Base-by-base conservation (phyloP, 768 basidiomycete species). In the Termitomyces sp. region DNA sequence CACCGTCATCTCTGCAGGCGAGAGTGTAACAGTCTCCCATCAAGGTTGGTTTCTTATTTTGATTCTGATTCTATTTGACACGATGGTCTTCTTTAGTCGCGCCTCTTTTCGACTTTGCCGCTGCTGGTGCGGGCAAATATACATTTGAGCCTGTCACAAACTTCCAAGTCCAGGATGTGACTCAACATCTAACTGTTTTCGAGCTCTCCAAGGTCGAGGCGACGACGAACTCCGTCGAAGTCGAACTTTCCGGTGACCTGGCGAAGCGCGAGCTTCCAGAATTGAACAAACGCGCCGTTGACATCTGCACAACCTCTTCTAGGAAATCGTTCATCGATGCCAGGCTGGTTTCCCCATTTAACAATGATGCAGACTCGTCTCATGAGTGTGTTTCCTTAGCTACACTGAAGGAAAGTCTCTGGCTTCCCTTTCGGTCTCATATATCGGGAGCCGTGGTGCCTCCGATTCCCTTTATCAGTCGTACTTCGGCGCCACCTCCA, bases 371-470 rank as follows among this genome's bases (percentile, higher is more conserved):
- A 35, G 14, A 10, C 33, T 22, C 16, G 7, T 6, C 42, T 54
- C 13, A 35, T 7, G 14, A 14, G 16, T 10, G 13, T n/a, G 14
- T 36, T 32, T 43, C 30, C 48, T 32, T 30, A 73, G 73, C 55
- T 75, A 77, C 65, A 63, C 68, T 18, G 77, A 80, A 61, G 75
- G 70, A 35, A 76, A 76, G 67, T 58, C 66, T 47, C 70, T 80
- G 26, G 76, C 76, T 12, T 65, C 65, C 2, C 51, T 62, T 30
- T 68, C 68, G 18, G 60, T 68, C 8, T 69, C 66, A 22, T 79
- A 77, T 59, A 67, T 80, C 62, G 64, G 56, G 36, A 73, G 65
- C 60, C 63, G 64, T 53, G 77, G 77, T 9, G 65, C 76, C 22
- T 54, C 32, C 43, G 73, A 77, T 61, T 58, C 73, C 8, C 67